Base-by-base conservation (phyloP, 2,329 filamentous ascomycete species). In the Talaromyces albobiverticillius region DNA sequence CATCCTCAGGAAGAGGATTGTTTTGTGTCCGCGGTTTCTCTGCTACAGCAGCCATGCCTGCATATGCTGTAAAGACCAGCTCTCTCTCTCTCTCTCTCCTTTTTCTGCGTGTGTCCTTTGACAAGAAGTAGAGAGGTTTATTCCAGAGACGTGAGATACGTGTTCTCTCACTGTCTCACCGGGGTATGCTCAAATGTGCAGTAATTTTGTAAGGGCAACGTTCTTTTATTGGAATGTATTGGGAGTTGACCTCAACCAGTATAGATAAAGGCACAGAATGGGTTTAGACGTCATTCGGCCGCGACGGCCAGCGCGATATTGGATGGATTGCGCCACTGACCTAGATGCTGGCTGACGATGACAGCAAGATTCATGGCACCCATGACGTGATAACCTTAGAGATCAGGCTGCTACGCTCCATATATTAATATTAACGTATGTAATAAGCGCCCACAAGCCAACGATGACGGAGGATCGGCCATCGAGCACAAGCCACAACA, bases 41-140 rank as follows among this genome's bases (percentile, higher is more conserved):
- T 29, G 53, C 53, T 22, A 34, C 36, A 42, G 47, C 47, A n/a
- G 47, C 47, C 47, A 50, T 50, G 22, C 40, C 32, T n/a, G 32
- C 31, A n/a, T 14, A 7, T 36, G 16, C 16, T 36, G n/a, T 13
- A 5, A 8, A 36, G 32, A 36, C 10, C 3, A 16, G 16, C 16
- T 36, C 32, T 16, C n/a, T 36, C 9, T 36, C 6, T 14, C 16
- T 40, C 13, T 36, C 10, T 36, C 6, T 3, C 8, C 16, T 16
- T 16, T 3, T 22, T n/a, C 26, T 23, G 4, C 5, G 22, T 25
- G 26, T 45, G 16, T 16, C n/a, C 42, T 45, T 20, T 42, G 20
- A 18, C 22, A 4, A 3, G 36, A 11, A 22, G 36, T 22, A 40
- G 36, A 40, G 2, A n/a, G 10, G 26, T 29, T 29, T 34, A 34